Percentiles rank a stretch among this genome's conserved stretches.
Conservation (phyloP, 306 rosid species). For the Gastrolobium bilobum region DNA sequence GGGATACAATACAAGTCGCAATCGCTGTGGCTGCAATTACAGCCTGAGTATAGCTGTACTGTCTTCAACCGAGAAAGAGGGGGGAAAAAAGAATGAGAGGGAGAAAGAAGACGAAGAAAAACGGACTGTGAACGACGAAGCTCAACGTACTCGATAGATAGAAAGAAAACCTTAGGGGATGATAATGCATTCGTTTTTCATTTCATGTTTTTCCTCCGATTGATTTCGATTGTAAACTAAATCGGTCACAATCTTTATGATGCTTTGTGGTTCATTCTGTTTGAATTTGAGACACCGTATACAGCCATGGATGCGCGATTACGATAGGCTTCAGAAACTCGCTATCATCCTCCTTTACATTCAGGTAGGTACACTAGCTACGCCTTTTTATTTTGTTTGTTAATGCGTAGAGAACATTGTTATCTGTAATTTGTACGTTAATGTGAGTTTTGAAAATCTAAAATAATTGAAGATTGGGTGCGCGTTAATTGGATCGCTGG, state of each 20-base stretch:
- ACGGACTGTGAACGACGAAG: neutral
- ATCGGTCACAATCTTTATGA: constrained; percentile 51
- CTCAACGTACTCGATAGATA: neutral
- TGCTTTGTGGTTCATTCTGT: constrained; percentile 74
- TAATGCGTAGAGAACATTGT: neutral
- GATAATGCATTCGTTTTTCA: constrained; percentile 29
- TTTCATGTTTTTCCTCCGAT: constrained; percentile 1
- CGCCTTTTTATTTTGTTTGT: too few relatives aligned
- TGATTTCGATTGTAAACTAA: constrained; percentile 7
- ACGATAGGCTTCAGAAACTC: constrained; percentile 82
- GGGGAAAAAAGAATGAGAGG: neutral
- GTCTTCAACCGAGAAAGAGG: neutral
- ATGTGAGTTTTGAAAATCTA: neutral
- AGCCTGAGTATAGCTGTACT: neutral
- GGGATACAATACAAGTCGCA: constrained; percentile 33
- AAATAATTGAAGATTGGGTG: constrained; percentile 73
- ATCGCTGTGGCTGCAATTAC: constrained; percentile 16
- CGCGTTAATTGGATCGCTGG: constrained; percentile 90
- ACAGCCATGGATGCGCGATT: constrained; percentile 90
- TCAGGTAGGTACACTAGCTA: constrained; percentile 62
- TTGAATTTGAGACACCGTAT: constrained; percentile 69
- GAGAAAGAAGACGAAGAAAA: neutral
- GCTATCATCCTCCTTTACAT: constrained; percentile 85
- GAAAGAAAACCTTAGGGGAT: neutral
- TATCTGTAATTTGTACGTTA: neutral